Evolutionary conservation across 2,329 filamentous ascomycete species (phyloP), one percentile per base, ranked within the genome.

Genomic region (Drechmeria coniospora): DNA sequence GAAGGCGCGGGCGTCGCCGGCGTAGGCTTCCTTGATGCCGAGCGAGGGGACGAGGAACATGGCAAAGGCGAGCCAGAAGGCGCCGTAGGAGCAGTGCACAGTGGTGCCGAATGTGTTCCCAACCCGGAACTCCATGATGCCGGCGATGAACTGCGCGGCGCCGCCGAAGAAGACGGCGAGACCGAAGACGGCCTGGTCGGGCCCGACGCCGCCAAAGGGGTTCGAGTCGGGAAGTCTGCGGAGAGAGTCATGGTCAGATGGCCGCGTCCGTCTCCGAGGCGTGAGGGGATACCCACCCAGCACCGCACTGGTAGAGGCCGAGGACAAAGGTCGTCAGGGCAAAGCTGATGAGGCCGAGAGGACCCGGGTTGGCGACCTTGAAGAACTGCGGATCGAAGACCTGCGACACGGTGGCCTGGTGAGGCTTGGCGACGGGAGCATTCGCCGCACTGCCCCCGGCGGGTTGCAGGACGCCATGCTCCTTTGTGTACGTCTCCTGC

Each of bases 81-180:
- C 66, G 32, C 68, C 67, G 42, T 72, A 74, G 3, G 64, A 69
- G 23, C 63, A 65, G 32, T 73, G 65, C 7, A 70, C 64, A 6
- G 68, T 73, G 17, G 65, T 66, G 56, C 67, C 69, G 28, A 73
- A 73, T 8, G 67, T 72, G 51, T 73, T 74, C n/a, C 68, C 68
- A 8, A 68, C 56, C 9, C 47, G 46, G 32, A 59, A 60, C 37
- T 60, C 49, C 49, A 60, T 54, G 15, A 79, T 76, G 43, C 74
- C 74, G 25, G 73, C 71, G 28, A 77, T 53, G 43, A 79, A 54
- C 47, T 79, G 74, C n/a, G 77, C 63, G 6, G 76, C 55, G 32
- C 74, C 74, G 46, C 74, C 74, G 46, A 78, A 77, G 29, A 53
- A 53, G 28, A 53, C 41, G 15, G 49, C 50, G 15, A 53, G 31